Evolutionary conservation across 805 yeast species (phyloP).

Genomic region (Ogataea wickerhamii): DNA sequence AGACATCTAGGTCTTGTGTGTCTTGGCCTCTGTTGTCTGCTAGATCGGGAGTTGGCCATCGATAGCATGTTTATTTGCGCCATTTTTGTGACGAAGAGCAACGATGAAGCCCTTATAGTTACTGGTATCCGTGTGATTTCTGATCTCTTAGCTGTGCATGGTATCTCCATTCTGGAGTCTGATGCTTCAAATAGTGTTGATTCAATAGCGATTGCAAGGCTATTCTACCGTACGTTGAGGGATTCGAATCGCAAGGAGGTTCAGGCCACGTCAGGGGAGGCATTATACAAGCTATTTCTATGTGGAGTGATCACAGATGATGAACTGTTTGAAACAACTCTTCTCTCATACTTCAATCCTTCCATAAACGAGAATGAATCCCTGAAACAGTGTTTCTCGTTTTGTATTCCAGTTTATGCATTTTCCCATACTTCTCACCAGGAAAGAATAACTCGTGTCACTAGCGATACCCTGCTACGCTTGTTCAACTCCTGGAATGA

Average conservation of each 20-base stretch:
- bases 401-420: slow-evolving; percentile 85
- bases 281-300: slow-evolving; percentile 75
- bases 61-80: slow-evolving; percentile 62
- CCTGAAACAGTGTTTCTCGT: slow-evolving; percentile 74
- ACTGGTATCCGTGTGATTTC: slow-evolving; percentile 67
- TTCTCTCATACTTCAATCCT: slow-evolving; percentile 75
- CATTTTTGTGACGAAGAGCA: slow-evolving; percentile 56
- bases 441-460: slow-evolving; percentile 55
- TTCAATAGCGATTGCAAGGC: slow-evolving; percentile 59
- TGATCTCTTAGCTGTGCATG: slow-evolving; percentile 77
- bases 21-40: slow-evolving; percentile 73
- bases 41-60: slow-evolving; percentile 63
- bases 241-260: slow-evolving; percentile 55
- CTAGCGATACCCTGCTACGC: slow-evolving; percentile 63
- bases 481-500: slow-evolving; percentile 43
- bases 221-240: slow-evolving; percentile 64
- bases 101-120: slow-evolving; percentile 57
- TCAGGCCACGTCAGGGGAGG: slow-evolving; percentile 82
- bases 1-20: slow-evolving; percentile 68
- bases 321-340: slow-evolving; percentile 65
- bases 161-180: slow-evolving; percentile 59
- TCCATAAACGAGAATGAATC: slow-evolving; percentile 57
- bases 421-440: slow-evolving; percentile 75
- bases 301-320: slow-evolving; percentile 72
- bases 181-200: slow-evolving; percentile 55